phyloP scores from a whole-genome alignment of 352 stramenopile genomes.

The Elongisporangium senticosum region DNA sequence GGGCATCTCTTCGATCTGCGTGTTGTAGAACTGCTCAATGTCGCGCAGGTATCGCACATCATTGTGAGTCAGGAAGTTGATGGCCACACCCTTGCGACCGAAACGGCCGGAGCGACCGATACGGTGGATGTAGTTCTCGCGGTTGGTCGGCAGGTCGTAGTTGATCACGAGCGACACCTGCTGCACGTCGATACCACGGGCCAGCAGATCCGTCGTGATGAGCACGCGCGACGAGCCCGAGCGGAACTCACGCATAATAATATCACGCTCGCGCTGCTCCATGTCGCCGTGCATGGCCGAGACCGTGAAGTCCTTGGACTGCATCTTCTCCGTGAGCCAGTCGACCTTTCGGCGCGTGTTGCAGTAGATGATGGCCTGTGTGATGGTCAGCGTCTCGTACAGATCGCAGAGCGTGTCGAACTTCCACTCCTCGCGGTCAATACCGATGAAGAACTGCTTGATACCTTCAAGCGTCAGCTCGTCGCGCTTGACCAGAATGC shows the following conservation, averaged over 20 bases:
- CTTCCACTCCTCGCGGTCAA: conserved; percentile 99
- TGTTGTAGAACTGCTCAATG: conserved; percentile 99
- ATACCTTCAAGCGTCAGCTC: conserved; percentile 99
- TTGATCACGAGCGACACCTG: conserved; percentile 98
- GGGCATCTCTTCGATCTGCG: conserved; percentile 99
- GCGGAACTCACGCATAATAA: conserved; percentile 99
- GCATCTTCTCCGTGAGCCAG: conserved; percentile 99
- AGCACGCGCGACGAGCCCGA: conserved; percentile 98
- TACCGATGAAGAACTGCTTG: conserved; percentile 99
- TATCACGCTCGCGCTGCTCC: conserved; percentile 98
- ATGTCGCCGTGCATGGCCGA: conserved; percentile 99
- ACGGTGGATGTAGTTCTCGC: conserved; percentile 99
- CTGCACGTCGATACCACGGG: conserved; percentile 99
- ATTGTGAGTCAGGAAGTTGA: conserved; percentile 99
- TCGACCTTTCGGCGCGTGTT: conserved; percentile 99
- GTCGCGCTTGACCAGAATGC: conserved; percentile 99
- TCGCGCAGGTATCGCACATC: conserved; percentile 98
- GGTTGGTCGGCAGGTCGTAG: conserved; percentile 99
- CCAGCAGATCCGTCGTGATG: conserved; percentile 99
- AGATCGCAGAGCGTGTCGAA: conserved; percentile 99
- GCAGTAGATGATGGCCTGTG: conserved; percentile 99
- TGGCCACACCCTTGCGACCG: conserved; percentile 99
- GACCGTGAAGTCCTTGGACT: conserved; percentile 98
- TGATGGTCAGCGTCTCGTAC: conserved; percentile 99
- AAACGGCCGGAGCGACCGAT: conserved; percentile 99